These are phyloP conservation scores for Patellifolia procumbens DNA, from an alignment of 179 eudicot genomes.

Conservation along the genomic window DNA sequence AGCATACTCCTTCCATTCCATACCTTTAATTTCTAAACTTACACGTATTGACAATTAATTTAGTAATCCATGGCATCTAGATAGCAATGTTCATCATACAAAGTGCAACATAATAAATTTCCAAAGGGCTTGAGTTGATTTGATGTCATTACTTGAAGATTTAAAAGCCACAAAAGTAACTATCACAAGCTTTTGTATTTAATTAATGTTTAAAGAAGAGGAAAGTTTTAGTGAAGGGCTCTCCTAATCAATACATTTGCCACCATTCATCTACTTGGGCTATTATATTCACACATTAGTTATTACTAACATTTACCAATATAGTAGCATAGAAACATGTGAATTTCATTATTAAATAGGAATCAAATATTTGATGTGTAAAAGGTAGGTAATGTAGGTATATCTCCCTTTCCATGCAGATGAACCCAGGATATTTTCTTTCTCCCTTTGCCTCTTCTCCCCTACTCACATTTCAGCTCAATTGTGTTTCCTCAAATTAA, in stretches of 20 bases:
- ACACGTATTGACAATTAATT: no score
- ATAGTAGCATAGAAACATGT: neutral
- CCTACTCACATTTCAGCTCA: no score
- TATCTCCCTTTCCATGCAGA: slow-evolving; percentile 19
- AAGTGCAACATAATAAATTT: no score
- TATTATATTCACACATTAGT: slow-evolving; percentile 9
- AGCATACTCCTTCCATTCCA: no score
- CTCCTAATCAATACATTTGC: slow-evolving; percentile 6
- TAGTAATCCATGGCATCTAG: no score
- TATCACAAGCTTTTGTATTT: neutral
- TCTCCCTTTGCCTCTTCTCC: neutral
- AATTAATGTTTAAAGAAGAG: neutral
- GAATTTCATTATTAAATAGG: slow-evolving; percentile 22
- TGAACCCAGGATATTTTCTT: neutral
- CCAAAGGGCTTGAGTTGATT: neutral
- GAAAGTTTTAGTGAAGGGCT: neutral
- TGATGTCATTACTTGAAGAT: neutral
- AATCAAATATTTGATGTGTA: neutral
- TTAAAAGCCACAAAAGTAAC: neutral
- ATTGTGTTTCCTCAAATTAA: no score
- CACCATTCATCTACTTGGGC: slow-evolving; percentile 11
- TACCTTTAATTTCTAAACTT: no score
- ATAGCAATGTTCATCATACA: no score
- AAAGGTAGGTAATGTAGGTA: slow-evolving; percentile 16
- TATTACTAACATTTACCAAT: neutral